phyloP scores from a whole-genome alignment of 192 early-diverging fungal genomes.

The Coemansia guatemalensis region DNA sequence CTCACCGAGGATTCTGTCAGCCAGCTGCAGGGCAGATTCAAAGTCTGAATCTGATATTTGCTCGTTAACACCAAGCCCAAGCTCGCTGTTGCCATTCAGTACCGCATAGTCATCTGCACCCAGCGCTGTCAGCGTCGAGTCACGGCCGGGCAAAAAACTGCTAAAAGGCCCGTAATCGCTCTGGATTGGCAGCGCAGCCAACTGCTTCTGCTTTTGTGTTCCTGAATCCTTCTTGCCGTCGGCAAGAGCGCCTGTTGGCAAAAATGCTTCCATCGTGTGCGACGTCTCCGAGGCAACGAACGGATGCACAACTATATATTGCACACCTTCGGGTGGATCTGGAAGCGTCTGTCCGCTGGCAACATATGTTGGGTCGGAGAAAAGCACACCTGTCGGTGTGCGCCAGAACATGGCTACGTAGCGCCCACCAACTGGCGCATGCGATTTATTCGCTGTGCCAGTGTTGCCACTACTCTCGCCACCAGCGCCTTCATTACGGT shows the following conservation, averaged over 20 bases:
- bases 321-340: constrained; percentile 43
- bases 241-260: constrained; percentile 13
- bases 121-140: constrained; percentile 30
- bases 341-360: constrained; percentile 27
- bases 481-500: constrained; percentile 6
- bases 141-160: constrained; percentile 40
- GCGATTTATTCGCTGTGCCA: constrained; percentile 2
- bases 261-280: constrained; percentile 19
- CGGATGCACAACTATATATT: constrained; percentile 49
- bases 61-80: background rate
- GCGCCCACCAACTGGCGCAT: constrained; percentile 27
- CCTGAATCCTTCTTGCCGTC: background rate
- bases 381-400: constrained; percentile 33
- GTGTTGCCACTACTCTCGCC: background rate
- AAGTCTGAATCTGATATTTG: constrained; percentile 11
- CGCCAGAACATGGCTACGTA: constrained; percentile 47
- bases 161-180: constrained; percentile 35
- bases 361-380: constrained; percentile 46
- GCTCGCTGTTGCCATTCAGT: constrained; percentile 2
- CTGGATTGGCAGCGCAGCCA: constrained; percentile 10
- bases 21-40: constrained; percentile 20
- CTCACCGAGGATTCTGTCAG: constrained; percentile 8
- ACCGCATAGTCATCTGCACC: constrained; percentile 6
- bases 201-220: background rate
- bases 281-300: constrained; percentile 7